A percentile compares a stretch with the other conserved stretches of the same genome.
Evolutionary conservation across 169 alveolate genomes (phyloP).

Genomic region (Eimeria falciformis): DNA sequence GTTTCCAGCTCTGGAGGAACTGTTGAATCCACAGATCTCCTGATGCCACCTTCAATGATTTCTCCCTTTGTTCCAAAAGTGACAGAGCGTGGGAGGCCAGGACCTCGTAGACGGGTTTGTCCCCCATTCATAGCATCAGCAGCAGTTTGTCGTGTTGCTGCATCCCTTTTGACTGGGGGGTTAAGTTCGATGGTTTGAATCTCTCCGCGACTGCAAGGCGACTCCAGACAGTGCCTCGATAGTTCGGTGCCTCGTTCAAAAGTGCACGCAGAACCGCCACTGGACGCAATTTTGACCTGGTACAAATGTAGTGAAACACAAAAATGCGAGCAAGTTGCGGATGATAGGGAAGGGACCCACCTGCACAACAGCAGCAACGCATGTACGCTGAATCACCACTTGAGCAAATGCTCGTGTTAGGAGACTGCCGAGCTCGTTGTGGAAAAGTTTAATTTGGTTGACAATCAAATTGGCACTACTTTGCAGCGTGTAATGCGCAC

Average conservation of each 20-base stretch:
- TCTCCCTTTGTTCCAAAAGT: too few relatives aligned
- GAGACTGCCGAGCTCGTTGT: too few relatives aligned
- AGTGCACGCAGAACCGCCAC: conserved; percentile 56
- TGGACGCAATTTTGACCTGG: conserved; percentile 45
- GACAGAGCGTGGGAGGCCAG: not conserved
- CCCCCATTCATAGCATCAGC: not conserved
- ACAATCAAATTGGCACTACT: not conserved
- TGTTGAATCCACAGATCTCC: not conserved
- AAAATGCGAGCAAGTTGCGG: conserved; percentile 62
- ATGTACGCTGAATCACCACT: not conserved
- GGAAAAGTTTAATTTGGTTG: not conserved
- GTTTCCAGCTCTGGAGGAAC: conserved; percentile 4
- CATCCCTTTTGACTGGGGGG: not conserved
- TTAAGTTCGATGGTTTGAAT: conserved; percentile 5
- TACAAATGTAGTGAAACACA: conserved; percentile 56
- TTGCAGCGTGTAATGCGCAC: conserved; percentile 23
- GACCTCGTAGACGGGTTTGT: not conserved
- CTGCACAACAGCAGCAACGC: conserved; percentile 22
- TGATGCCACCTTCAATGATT: not conserved
- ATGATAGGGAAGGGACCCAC: conserved; percentile 56
- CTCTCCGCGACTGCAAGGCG: conserved; percentile 59
- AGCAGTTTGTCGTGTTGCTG: not conserved
- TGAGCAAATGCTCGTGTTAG: too few relatives aligned
- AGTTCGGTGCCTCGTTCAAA: conserved; percentile 44
- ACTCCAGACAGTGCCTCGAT: conserved; percentile 55